A percentile compares a stretch with the other conserved stretches of the same genome.
Evolutionary conservation across 805 yeast species (phyloP).

Genomic region (Candida silvicultrix): DNA sequence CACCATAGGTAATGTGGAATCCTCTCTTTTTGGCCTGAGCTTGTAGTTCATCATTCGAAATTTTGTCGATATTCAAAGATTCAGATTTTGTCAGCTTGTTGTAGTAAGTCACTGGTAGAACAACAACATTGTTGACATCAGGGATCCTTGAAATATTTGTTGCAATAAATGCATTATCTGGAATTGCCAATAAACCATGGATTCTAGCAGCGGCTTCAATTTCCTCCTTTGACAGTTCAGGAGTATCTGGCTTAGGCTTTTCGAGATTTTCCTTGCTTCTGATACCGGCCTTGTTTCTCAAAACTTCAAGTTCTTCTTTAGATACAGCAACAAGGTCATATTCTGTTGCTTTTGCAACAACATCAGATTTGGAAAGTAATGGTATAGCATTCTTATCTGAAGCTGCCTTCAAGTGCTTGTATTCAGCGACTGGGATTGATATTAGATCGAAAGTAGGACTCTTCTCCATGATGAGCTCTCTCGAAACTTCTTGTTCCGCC

Average conservation of each 20-base stretch:
- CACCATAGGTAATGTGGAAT: conserved; percentile 23
- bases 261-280: conserved; percentile 1
- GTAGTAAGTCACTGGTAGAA: conserved; percentile 60
- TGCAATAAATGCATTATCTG: conserved; percentile 53
- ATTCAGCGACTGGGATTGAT: conserved; percentile 25
- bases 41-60: conserved; percentile 38
- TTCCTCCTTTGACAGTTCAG: conserved; percentile 15
- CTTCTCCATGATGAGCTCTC: conserved; percentile 7
- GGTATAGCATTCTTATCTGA: conserved; percentile 2
- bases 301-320: conserved; percentile 26
- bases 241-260: conserved; percentile 1
- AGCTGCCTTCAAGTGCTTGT: conserved; percentile 11
- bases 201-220: conserved; percentile 36
- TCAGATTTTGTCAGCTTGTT: conserved; percentile 46
- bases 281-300: conserved; percentile 19
- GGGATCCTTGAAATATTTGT: conserved; percentile 53
- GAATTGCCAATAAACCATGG: conserved; percentile 47
- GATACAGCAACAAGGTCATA: conserved; percentile 30
- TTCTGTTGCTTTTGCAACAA: conserved; percentile 23
- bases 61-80: conserved; percentile 35
- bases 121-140: conserved; percentile 51
- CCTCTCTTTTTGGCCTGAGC: conserved; percentile 46
- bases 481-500: conserved; percentile 1
- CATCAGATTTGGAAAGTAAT: conserved; percentile 5
- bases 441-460: conserved; percentile 27